Evolutionary conservation across 2,329 filamentous ascomycete genomes (phyloP).

Genomic region (Ophiocordyceps camponoti-leonardi): DNA sequence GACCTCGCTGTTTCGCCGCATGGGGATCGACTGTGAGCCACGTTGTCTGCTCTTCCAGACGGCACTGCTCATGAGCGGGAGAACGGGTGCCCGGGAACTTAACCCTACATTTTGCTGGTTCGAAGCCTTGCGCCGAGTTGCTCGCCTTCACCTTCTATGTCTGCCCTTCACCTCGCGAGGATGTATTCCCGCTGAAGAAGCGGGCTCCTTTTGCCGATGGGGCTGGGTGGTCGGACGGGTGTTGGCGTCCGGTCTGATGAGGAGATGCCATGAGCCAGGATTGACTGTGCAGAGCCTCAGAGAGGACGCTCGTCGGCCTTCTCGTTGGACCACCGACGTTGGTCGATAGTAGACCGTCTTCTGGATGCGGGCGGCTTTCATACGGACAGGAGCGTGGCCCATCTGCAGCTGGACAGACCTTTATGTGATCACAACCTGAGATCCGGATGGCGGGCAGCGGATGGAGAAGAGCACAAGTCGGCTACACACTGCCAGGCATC

Average conservation of each 20-base stretch:
- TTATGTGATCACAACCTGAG: constrained; percentile 6
- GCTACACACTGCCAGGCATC: constrained; percentile 29
- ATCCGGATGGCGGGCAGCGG: constrained; percentile 4
- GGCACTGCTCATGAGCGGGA: constrained; percentile 27
- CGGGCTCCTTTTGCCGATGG: constrained; percentile 9
- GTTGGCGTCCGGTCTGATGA: background rate
- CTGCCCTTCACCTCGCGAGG: constrained; percentile 11
- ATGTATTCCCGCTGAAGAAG: constrained; percentile 31
- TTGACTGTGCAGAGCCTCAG: constrained; percentile 53
- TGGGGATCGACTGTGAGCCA: constrained; percentile 21
- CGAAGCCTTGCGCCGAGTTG: constrained; percentile 57
- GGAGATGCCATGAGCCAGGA: constrained; percentile 48
- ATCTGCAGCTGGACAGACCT: constrained; percentile 5
- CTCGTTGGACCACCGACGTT: constrained; percentile 45
- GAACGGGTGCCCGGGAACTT: constrained; percentile 70
- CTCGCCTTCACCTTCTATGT: constrained; percentile 51
- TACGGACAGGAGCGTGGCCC: constrained; percentile 3
- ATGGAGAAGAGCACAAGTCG: constrained; percentile 23
- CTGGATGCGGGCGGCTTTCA: constrained; percentile 13
- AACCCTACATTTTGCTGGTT: constrained; percentile 82
- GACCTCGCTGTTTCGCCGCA: constrained; percentile 31
- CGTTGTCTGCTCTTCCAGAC: constrained; percentile 18
- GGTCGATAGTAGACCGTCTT: constrained; percentile 25
- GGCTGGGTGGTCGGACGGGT: constrained; percentile 11
- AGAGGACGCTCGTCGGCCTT: constrained; percentile 61